Conservation (phyloP, 2,329 filamentous ascomycete species). For the Ceratocystis destructans region DNA sequence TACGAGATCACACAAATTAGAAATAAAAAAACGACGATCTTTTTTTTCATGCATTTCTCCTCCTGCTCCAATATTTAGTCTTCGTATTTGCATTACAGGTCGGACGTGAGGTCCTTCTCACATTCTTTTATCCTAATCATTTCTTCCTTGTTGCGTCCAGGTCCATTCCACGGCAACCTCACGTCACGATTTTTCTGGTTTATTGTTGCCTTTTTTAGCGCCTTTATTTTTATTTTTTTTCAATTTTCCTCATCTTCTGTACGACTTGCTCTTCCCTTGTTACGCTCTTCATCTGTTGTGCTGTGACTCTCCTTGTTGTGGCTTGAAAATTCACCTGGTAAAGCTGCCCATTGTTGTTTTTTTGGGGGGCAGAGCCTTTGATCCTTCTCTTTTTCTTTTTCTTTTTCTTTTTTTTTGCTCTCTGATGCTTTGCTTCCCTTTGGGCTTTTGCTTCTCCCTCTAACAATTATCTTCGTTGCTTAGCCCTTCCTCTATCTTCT, state of each 20-base stretch:
- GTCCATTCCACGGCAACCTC: not conserved
- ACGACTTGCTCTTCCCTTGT: not conserved
- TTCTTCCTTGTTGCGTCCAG: not conserved
- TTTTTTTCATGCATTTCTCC: not conserved
- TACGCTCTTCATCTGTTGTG: not conserved
- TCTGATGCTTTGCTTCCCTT: not conserved
- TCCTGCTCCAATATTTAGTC: not conserved
- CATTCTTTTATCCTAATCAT: not conserved
- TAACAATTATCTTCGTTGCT: not conserved
- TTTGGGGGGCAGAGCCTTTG: not conserved
- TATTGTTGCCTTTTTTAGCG: conserved; percentile 1
- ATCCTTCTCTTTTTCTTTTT: not conserved
- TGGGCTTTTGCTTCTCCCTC: not conserved
- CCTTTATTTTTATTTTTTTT: not conserved
- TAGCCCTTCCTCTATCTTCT: not conserved
- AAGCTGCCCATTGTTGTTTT: not conserved
- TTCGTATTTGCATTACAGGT: not conserved
- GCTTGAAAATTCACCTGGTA: conserved; percentile 1
- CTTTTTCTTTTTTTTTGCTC: not conserved
- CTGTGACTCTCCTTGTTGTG: not conserved
- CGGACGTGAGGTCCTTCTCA: not conserved
- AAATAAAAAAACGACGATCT: conserved; percentile 2
- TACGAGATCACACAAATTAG: not conserved
- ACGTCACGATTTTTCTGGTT: not conserved
- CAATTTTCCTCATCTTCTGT: not conserved